Percentiles rank a stretch among this genome's conserved stretches.
Evolutionary conservation across 352 stramenopile genomes (phyloP).

Genomic region (Globisporangium carolinianum): DNA sequence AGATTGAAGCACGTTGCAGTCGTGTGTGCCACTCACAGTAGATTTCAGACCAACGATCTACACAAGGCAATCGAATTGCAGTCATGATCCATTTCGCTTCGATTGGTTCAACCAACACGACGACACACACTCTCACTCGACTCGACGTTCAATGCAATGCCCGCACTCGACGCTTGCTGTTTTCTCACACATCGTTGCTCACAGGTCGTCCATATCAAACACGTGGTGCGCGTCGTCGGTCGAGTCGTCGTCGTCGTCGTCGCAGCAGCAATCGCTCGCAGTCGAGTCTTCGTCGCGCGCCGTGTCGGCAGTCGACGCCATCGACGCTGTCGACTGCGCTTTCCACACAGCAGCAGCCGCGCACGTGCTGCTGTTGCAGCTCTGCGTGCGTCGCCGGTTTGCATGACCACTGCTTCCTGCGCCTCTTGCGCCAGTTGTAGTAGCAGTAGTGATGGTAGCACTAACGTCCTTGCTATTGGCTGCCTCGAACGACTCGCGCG

Average conservation of each 20-base stretch:
- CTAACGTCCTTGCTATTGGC: constrained; percentile 2
- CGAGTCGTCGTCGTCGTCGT: constrained; percentile 14
- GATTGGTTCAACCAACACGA: too few species aligned
- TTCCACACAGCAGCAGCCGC: constrained; percentile 7
- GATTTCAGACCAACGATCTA: too few species aligned
- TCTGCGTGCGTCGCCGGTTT: background rate
- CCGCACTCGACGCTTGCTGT: background rate
- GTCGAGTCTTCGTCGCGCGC: constrained; percentile 24
- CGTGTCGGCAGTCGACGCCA: constrained; percentile 26
- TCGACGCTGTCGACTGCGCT: constrained; percentile 24
- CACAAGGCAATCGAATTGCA: too few species aligned
- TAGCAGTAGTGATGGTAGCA: too few species aligned
- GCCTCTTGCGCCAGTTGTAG: too few species aligned
- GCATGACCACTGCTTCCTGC: background rate
- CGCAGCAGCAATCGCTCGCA: constrained; percentile 14
- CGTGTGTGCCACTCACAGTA: too few species aligned
- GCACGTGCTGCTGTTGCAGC: background rate
- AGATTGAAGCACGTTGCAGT: too few species aligned
- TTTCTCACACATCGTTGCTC: background rate
- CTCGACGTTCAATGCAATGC: too few species aligned
- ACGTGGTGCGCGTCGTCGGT: constrained; percentile 17
- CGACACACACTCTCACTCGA: too few species aligned
- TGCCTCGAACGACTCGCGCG: constrained; percentile 51
- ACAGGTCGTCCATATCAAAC: constrained; percentile 70
- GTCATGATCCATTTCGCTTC: too few species aligned